Base-by-base conservation (phyloP, 176 grass and related monocot species). In the Phoenix dactylifera region DNA sequence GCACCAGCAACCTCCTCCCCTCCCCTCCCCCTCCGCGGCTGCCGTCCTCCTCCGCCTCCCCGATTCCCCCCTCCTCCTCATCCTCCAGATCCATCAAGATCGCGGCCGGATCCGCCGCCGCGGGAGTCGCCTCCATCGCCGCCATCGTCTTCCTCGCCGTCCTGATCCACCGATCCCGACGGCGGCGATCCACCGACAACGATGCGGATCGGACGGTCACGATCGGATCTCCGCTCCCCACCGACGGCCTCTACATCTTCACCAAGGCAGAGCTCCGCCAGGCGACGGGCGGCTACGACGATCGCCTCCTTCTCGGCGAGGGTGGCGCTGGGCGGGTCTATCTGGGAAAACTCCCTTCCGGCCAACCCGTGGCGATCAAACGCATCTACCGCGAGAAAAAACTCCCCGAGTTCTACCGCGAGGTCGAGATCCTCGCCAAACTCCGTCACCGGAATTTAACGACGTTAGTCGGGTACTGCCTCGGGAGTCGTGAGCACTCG, bases 301-400 rank as follows among this genome's bases (percentile, higher is more conserved):
- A 59, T 22, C 60, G 73, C 24, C 68, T 86, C 20, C 63, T 90
- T 15, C 71, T 90, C 7, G 82, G 87, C 22, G 19, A 67, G 24
- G 87, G 87, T 18, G 87, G 72, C 16, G 75, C 87, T 28, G 87
- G 87, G 2, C 82, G 79, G 75, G 87, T 90, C 52, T 86, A 86
- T 62, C 51, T 90, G 1, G 87, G 87, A 1, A 77, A 49, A 30
- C 75, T 90, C 30, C 87, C 87, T 18, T 82, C 78, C 14, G 68
- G 74, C 5, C 82, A 90, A 51, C 72, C 60, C 58, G 87, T 90
- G 30, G 87, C 87, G 10, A 80, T 90, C 68, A 90, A 90, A 64
- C 63, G 57, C 56, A 79, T 90, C 4, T 79, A 90, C 55, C 58
- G 82, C 1, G 72, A 84, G 18, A 78, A 72, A 26, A 86, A 86